These are phyloP conservation scores for Pholiota adiposa DNA, from an alignment of 1,284 basidiomycete species.

Conservation along the genomic window DNA sequence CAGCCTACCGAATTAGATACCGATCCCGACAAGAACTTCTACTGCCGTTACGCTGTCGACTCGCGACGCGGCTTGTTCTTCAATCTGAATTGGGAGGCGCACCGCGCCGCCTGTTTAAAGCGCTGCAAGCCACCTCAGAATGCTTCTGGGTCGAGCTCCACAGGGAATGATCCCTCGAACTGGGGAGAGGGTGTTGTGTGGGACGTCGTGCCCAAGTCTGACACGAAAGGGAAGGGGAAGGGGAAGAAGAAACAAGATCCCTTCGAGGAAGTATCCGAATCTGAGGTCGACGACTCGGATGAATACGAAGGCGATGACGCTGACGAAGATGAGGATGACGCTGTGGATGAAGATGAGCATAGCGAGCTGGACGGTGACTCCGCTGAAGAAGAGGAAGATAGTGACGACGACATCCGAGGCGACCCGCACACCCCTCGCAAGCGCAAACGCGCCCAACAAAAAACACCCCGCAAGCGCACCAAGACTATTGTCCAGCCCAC, in stretches of 20 bases:
- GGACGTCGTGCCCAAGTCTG: constrained; percentile 25
- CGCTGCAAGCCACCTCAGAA: constrained; percentile 12
- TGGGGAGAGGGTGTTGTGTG: constrained; percentile 32
- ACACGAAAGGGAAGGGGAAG: constrained; percentile 8
- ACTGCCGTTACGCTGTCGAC: constrained; percentile 65
- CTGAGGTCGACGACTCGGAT: constrained; percentile 23
- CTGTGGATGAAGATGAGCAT: constrained; percentile 13
- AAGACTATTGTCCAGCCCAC: constrained; percentile 33
- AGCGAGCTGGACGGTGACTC: constrained; percentile 10
- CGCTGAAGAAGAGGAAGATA: constrained; percentile 17
- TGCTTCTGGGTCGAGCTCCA: constrained; percentile 13
- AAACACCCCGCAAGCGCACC: constrained; percentile 25
- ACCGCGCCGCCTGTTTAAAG: constrained; percentile 43
- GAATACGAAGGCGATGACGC: constrained; percentile 14
- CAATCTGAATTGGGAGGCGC: constrained; percentile 59
- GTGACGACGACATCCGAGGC: constrained; percentile 18
- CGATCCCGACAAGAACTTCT: constrained; percentile 38
- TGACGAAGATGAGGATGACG: constrained; percentile 18
- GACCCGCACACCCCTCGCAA: constrained; percentile 28
- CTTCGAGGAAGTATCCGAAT: constrained; percentile 16
- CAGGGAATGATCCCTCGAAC: constrained; percentile 5
- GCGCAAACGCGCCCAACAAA: constrained; percentile 19
- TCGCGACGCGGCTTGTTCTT: constrained; percentile 65
- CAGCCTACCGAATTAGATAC: neutral
- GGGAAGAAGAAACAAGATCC: constrained; percentile 10